Evolutionary conservation across 345 rosid genomes (phyloP), one percentile per base, ranked within the genome.

Genomic region (Moricandia moricandioides): DNA sequence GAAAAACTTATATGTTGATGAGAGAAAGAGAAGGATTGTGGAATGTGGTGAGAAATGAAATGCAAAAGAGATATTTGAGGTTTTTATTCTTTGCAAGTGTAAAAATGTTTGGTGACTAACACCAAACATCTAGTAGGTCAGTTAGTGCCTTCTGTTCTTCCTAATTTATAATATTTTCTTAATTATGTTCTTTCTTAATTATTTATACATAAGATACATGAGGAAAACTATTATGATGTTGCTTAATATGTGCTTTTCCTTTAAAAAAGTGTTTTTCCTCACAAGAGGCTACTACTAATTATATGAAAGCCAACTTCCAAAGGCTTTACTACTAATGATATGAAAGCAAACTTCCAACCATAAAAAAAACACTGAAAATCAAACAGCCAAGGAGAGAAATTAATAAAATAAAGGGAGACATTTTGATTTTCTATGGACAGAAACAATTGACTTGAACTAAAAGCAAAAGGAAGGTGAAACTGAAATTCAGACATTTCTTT

Each of bases 391-490:
- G 2, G 24, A 21, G 24, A 21, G 24, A 21, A 21, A 21, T 21
- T 21, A 21, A 21, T 21, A 21, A 57, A 49, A 24, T 12, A 61
- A 75, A 61, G 65, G 70, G 35, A 7, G 55, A 35, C 74, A 76
- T 63, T 55, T 34, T 70, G 39, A 2, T 31, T 70, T 43, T 63
- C 54, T 16, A 12, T 65, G 34, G 34, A 58, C 62, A 71, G 16
- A 43, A 61, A 67, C n/a, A 10, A 21, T 51, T 66, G 69, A 67
- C 81, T 78, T 78, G 77, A 78, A 72, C 4, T 62, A 72, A 78
- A 78, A 78, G 78, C 81, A 72, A 72, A 72, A 67, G 60, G 81
- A 78, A 52, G 78, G 81, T 72, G 81, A 67, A 78, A 78, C 81
- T 72, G 81, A 78, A 1, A 2, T 40, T 58, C 68, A 65, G 16